Percentiles rank a stretch among this genome's conserved stretches.
These are phyloP conservation scores for Adansonia rubrostipa DNA, from an alignment of 441 rosid genomes.

Conservation along the genomic window DNA sequence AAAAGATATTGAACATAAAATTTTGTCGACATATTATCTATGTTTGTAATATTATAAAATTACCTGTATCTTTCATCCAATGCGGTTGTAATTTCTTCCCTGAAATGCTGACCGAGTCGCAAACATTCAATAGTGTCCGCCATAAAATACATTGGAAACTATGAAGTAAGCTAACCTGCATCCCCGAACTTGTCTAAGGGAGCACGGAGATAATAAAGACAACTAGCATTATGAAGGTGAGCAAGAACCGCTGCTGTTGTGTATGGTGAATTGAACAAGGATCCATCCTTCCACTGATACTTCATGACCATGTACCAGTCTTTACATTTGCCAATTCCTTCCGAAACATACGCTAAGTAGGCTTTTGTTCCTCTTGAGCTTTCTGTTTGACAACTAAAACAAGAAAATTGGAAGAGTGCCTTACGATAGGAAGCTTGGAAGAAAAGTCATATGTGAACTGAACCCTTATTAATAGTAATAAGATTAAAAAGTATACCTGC, in stretches of 20 bases:
- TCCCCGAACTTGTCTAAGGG: slow-evolving; percentile 57
- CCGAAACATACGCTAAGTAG: slow-evolving; percentile 67
- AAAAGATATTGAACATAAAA: not conserved
- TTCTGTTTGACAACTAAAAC: slow-evolving; percentile 33
- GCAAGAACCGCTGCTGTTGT: slow-evolving; percentile 76
- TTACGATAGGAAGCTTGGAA: slow-evolving; percentile 5
- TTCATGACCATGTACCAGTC: slow-evolving; percentile 69
- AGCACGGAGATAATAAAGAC: slow-evolving; percentile 61
- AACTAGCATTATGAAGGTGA: slow-evolving; percentile 53
- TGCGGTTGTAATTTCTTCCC: slow-evolving; percentile 50
- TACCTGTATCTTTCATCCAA: slow-evolving; percentile 75
- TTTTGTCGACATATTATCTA: not conserved
- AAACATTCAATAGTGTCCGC: slow-evolving; percentile 66
- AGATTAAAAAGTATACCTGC: too few relatives aligned
- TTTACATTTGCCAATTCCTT: slow-evolving; percentile 62
- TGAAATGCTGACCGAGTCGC: slow-evolving; percentile 71
- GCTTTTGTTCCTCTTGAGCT: slow-evolving; percentile 53
- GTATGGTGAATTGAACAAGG: slow-evolving; percentile 83
- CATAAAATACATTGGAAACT: slow-evolving; percentile 29
- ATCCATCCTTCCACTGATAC: slow-evolving; percentile 73
- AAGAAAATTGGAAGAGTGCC: slow-evolving; percentile 12
- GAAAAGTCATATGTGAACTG: too few relatives aligned
- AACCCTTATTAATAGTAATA: too few relatives aligned
- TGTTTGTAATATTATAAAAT: not conserved
- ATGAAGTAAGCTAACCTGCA: slow-evolving; percentile 54